phyloP scores from a whole-genome alignment of 257 asterid genomes.

The Voacanga thouarsii region DNA sequence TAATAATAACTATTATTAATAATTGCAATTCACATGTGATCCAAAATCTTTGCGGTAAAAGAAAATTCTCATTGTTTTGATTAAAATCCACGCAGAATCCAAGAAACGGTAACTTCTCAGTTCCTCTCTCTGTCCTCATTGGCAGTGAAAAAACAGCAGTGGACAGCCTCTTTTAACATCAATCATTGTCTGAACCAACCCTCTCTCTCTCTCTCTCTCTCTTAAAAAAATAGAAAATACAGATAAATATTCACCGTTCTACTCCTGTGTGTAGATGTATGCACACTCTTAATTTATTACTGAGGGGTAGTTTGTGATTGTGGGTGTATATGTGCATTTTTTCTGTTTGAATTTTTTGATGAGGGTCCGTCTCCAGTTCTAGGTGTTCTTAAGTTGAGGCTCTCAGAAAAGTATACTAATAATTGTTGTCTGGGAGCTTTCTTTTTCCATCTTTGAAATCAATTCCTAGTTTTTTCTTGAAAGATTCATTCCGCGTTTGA shows the following conservation, averaged over 20 bases:
- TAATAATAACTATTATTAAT: no score
- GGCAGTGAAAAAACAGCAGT: background rate
- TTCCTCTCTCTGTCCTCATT: background rate
- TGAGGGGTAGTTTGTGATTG: background rate
- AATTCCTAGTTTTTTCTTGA: slow-evolving; percentile 25
- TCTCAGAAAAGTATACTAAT: background rate
- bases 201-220: background rate
- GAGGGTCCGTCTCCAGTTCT: background rate
- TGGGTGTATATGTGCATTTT: background rate
- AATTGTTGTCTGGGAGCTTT: slow-evolving; percentile 19
- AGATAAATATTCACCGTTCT: background rate
- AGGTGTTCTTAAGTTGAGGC: slow-evolving; percentile 1
- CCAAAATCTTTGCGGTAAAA: no score
- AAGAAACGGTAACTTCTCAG: background rate
- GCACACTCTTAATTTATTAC: background rate
- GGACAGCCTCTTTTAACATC: background rate
- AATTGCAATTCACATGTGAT: no score
- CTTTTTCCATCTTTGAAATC: slow-evolving; percentile 16
- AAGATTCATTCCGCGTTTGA: slow-evolving; percentile 1
- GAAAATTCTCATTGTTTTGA: no score
- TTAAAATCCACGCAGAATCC: background rate
- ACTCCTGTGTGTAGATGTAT: background rate
- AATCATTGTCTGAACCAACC: background rate
- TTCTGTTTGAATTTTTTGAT: background rate
- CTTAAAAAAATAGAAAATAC: background rate